These are phyloP conservation scores for Sporothrix globosa DNA, from an alignment of 2,329 filamentous ascomycete genomes.

Conservation along the genomic window DNA sequence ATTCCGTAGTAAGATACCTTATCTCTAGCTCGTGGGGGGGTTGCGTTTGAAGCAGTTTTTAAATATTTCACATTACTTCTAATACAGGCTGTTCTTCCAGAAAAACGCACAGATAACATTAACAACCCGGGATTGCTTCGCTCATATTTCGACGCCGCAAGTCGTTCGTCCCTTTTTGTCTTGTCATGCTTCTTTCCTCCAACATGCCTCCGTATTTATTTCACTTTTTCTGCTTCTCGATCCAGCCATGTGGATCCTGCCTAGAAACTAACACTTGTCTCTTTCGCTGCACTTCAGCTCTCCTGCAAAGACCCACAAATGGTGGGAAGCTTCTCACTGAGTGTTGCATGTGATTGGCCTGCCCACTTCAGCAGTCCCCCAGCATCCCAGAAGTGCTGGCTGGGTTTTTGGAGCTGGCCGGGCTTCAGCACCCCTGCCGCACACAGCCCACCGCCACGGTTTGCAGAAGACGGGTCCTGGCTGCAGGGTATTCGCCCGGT, in stretches of 20 bases:
- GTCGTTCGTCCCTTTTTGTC: constrained; percentile 10
- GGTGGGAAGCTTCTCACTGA: constrained; percentile 17
- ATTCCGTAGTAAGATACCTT: not conserved
- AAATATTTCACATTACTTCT: not conserved
- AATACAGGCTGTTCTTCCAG: not conserved
- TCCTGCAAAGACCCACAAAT: constrained; percentile 14
- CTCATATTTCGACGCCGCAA: not conserved
- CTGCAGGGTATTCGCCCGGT: constrained; percentile 12
- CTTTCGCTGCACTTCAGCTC: constrained; percentile 24
- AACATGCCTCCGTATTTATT: not conserved
- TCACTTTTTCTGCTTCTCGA: not conserved
- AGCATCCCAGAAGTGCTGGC: constrained; percentile 16
- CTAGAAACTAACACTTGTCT: constrained; percentile 16
- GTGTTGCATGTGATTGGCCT: constrained; percentile 25
- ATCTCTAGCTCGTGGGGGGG: not conserved
- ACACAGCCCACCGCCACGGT: constrained; percentile 15
- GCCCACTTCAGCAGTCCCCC: not conserved
- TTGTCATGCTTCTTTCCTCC: constrained; percentile 16
- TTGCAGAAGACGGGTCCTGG: not conserved
- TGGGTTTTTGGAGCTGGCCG: not conserved
- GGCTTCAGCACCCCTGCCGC: constrained; percentile 12
- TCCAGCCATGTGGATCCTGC: constrained; percentile 1
- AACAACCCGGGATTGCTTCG: not conserved
- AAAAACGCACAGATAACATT: not conserved
- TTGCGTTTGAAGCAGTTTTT: not conserved